Evolutionary conservation across 306 rosid species (phyloP).

Genomic region (Rosa rugosa): DNA sequence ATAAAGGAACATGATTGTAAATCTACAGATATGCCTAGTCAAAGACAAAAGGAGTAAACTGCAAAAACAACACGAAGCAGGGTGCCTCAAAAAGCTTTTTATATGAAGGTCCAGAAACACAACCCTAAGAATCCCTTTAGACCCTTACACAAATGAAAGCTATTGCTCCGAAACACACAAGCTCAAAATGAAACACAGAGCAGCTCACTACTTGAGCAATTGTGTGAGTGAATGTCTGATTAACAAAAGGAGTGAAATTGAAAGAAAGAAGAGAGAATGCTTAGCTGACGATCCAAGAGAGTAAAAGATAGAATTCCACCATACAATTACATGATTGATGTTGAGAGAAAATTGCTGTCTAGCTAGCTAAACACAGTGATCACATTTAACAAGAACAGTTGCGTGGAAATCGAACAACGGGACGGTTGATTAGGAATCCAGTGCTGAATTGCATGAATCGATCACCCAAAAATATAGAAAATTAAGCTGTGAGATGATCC

Average conservation of each 20-base stretch:
- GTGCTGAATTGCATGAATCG: neutral
- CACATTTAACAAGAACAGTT: neutral
- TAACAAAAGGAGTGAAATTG: neutral
- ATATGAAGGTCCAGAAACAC: neutral
- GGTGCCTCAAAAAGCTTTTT: neutral
- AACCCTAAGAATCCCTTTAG: neutral
- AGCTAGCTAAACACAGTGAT: conserved; percentile 22
- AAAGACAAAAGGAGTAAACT: neutral
- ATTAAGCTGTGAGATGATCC: too few species aligned
- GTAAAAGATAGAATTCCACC: conserved; percentile 25
- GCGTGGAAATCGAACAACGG: neutral
- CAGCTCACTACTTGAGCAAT: neutral
- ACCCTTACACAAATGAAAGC: neutral
- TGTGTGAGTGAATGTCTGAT: neutral
- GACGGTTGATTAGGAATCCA: neutral
- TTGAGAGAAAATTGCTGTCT: neutral
- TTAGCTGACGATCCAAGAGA: conserved; percentile 36
- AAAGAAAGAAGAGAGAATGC: conserved; percentile 20
- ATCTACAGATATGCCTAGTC: neutral
- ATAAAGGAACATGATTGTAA: neutral
- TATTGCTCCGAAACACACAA: neutral
- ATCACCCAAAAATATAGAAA: neutral
- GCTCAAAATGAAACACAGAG: neutral
- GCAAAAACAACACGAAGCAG: neutral
- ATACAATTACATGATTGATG: conserved; percentile 14